phyloP scores from a whole-genome alignment of 306 rosid species.

The Betula pendula region DNA sequence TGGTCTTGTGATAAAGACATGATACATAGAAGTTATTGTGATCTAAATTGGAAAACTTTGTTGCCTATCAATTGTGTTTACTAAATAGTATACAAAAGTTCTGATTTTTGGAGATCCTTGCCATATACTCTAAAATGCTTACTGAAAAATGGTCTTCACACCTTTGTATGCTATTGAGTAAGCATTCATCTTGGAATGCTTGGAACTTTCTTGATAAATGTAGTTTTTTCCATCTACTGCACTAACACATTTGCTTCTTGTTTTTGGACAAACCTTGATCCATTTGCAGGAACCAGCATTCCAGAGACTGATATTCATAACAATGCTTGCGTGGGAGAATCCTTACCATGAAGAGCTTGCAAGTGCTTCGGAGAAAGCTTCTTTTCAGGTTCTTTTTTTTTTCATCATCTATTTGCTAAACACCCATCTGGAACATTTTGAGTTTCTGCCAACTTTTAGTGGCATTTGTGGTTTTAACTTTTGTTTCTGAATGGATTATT shows the following conservation, averaged over 20 bases:
- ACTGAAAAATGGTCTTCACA: background rate
- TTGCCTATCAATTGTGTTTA: too few species aligned
- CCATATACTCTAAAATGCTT: background rate
- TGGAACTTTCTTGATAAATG: background rate
- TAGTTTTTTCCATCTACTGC: background rate
- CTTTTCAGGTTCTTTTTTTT: slow-evolving; percentile 63
- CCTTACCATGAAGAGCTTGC: slow-evolving; percentile 61
- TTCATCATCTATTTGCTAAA: slow-evolving; percentile 24
- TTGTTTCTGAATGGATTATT: background rate
- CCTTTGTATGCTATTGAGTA: too few species aligned
- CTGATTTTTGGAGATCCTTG: background rate
- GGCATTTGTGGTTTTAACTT: background rate
- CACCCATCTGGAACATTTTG: background rate
- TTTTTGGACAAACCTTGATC: slow-evolving; percentile 27
- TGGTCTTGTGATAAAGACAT: too few species aligned
- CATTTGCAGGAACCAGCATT: slow-evolving; percentile 82
- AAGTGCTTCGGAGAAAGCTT: slow-evolving; percentile 58
- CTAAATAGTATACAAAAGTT: too few species aligned
- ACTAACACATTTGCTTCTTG: slow-evolving; percentile 20
- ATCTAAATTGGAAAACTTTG: too few species aligned
- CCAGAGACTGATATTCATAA: slow-evolving; percentile 81
- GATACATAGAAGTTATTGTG: too few species aligned
- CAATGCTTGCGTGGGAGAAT: slow-evolving; percentile 96
- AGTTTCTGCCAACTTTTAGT: background rate
- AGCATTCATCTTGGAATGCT: too few species aligned